Conservation (phyloP, 2,329 filamentous ascomycete species). For the Stenocarpella maydis region DNA sequence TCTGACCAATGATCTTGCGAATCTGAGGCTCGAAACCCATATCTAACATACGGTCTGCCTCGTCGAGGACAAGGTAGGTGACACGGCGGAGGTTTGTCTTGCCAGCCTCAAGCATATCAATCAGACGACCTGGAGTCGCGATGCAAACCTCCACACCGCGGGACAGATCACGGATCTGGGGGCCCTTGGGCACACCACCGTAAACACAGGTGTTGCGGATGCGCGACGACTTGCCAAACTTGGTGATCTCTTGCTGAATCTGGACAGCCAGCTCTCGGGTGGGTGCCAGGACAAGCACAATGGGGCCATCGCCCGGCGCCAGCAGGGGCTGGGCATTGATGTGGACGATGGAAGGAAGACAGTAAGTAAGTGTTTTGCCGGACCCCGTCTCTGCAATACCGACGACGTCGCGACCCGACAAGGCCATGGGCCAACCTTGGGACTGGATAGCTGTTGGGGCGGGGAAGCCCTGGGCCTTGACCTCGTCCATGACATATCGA, state of each 20-base stretch:
- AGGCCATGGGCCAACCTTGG: conserved; percentile 98
- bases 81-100: conserved; percentile 98
- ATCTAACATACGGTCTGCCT: conserved; percentile 99
- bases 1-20: conserved; percentile 97
- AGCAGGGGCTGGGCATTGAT: conserved; percentile 99
- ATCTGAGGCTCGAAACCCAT: conserved; percentile 99
- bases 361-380: conserved; percentile 98
- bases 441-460: conserved; percentile 96
- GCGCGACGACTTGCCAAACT: conserved; percentile 96
- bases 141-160: conserved; percentile 98
- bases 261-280: conserved; percentile 98
- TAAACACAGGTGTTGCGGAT: conserved; percentile 99
- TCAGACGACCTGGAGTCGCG: conserved; percentile 95
- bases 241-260: conserved; percentile 98
- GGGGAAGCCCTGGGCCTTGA: conserved; percentile 96
- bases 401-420: conserved; percentile 96
- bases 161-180: conserved; percentile 93
- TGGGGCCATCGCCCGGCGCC: conserved; percentile 92
- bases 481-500: conserved; percentile 95
- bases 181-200: conserved; percentile 97
- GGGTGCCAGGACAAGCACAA: conserved; percentile 93
- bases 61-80: conserved; percentile 97
- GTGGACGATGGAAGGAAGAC: conserved; percentile 96
- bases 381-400: conserved; percentile 99
- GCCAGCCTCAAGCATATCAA: conserved; percentile 97